These are phyloP conservation scores for Clavispora asparagi DNA, from an alignment of 805 yeast species.

Conservation along the genomic window DNA sequence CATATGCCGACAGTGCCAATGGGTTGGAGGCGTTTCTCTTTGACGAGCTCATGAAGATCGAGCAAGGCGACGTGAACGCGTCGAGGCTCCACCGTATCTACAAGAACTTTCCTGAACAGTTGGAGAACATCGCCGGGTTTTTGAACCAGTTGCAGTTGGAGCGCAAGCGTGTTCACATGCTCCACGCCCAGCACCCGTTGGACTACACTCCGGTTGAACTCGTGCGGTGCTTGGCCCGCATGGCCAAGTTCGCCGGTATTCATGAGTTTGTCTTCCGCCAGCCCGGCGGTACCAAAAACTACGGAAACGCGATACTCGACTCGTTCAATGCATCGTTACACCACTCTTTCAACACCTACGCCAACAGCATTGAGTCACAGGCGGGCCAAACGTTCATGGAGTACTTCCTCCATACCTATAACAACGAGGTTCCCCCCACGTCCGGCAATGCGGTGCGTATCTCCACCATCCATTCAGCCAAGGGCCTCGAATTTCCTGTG, in stretches of 20 bases:
- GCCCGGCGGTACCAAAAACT: conserved; percentile 2
- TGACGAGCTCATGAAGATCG: conserved; percentile 4
- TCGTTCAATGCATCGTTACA: conserved; percentile 14
- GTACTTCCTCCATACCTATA: conserved; percentile 37
- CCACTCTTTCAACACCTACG: conserved; percentile 7
- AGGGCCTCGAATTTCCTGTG: conserved; percentile 69
- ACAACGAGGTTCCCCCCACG: conserved; percentile 26
- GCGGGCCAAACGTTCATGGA: conserved; percentile 23
- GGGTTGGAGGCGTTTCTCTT: conserved; percentile 11
- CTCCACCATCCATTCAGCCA: conserved; percentile 70
- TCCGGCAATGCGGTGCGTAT: conserved; percentile 39
- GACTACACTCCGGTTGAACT: conserved; percentile 10
- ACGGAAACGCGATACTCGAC: conserved; percentile 6
- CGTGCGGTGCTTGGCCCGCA: conserved; percentile 7
- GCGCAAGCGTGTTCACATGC: conserved; percentile 4
- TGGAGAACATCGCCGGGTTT: conserved; percentile 7
- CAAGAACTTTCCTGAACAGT: conserved; percentile 6
- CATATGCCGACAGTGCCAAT: conserved; percentile 4
- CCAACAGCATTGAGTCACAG: conserved; percentile 3
- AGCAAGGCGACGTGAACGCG: neutral
- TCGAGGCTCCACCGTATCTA: conserved; percentile 2
- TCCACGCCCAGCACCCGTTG: conserved; percentile 3
- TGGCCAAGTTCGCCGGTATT: conserved; percentile 7
- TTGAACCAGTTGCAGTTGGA: conserved; percentile 11
- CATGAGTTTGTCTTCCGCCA: conserved; percentile 1